Evolutionary conservation across 2,329 filamentous ascomycete genomes (phyloP).

Genomic region (Incumbomyces delicatus): DNA sequence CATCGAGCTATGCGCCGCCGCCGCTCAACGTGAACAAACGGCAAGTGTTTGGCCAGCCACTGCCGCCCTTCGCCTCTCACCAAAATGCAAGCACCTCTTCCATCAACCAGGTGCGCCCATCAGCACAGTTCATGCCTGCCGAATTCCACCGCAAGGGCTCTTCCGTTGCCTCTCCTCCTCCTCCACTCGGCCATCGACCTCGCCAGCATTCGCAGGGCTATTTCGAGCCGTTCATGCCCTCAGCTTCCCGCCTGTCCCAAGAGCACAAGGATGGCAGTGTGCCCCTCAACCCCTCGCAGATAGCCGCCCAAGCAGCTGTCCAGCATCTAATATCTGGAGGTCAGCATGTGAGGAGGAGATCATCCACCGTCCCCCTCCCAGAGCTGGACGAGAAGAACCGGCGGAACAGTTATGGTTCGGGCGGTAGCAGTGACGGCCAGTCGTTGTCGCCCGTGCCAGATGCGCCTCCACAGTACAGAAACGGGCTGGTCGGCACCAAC

Average conservation of each 20-base stretch:
- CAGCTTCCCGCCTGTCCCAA: constrained; percentile 33
- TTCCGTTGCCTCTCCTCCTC: constrained; percentile 20
- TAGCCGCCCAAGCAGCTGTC: constrained; percentile 59
- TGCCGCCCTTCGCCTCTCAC: constrained; percentile 19
- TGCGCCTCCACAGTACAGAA: constrained; percentile 34
- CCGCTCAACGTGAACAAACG: constrained; percentile 24
- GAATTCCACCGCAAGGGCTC: constrained; percentile 30
- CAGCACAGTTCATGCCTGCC: constrained; percentile 30
- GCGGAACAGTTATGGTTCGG: constrained; percentile 27
- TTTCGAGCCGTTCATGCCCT: constrained; percentile 55
- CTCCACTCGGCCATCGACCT: constrained; percentile 27
- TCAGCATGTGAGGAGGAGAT: constrained; percentile 43
- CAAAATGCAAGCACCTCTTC: constrained; percentile 27
- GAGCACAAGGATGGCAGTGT: constrained; percentile 24
- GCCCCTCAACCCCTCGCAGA: constrained; percentile 49
- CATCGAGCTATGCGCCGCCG: constrained; percentile 25
- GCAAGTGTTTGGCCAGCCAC: constrained; percentile 27
- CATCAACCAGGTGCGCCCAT: constrained; percentile 23
- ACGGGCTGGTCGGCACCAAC: constrained; percentile 42
- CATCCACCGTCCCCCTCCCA: constrained; percentile 40
- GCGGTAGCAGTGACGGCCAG: constrained; percentile 14
- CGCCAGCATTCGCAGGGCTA: constrained; percentile 55
- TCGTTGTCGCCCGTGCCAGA: constrained; percentile 14
- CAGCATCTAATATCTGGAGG: constrained; percentile 36
- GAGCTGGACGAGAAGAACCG: constrained; percentile 23